These are phyloP conservation scores for Anisogramma anomala DNA, from an alignment of 2,329 filamentous ascomycete genomes.

Conservation along the genomic window DNA sequence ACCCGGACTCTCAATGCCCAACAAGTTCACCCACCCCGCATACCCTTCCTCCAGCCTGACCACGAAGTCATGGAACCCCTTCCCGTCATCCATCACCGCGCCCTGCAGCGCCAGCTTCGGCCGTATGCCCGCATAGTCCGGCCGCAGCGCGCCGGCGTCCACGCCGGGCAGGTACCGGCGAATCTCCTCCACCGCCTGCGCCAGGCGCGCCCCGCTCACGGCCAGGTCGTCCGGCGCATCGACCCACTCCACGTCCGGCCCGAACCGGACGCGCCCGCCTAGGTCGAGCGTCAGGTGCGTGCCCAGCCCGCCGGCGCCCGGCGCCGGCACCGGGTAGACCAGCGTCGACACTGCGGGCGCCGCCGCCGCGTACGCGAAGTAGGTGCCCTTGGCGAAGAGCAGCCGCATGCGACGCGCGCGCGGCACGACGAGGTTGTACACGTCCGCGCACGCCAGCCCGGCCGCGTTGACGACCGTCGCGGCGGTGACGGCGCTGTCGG, in stretches of 20 bases:
- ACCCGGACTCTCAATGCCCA: conserved; percentile 90
- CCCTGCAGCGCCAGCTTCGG: conserved; percentile 58
- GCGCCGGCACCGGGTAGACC: conserved; percentile 76
- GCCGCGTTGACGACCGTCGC: conserved; percentile 77
- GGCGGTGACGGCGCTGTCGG: conserved; percentile 51
- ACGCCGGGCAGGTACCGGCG: conserved; percentile 65
- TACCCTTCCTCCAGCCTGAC: conserved; percentile 67
- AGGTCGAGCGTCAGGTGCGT: conserved; percentile 92
- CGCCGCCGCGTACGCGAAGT: conserved; percentile 70
- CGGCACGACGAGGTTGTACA: conserved; percentile 75
- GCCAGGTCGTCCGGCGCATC: conserved; percentile 56
- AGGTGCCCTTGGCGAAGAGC: conserved; percentile 88
- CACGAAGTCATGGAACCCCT: conserved; percentile 74
- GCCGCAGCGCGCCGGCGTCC: conserved; percentile 50
- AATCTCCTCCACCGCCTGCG: conserved; percentile 62
- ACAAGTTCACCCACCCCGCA: conserved; percentile 72
- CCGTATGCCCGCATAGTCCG: conserved; percentile 86
- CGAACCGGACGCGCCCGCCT: conserved; percentile 73
- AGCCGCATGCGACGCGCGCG: conserved; percentile 42
- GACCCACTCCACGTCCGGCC: conserved; percentile 93
- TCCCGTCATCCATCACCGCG: conserved; percentile 49
- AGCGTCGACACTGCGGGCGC: conserved; percentile 56
- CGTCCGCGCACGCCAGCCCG: conserved; percentile 61
- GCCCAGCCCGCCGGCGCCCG: conserved; percentile 73
- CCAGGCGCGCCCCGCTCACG: conserved; percentile 49